These are phyloP conservation scores for Globisporangium solare DNA, from an alignment of 352 stramenopile species.

Conservation along the genomic window DNA sequence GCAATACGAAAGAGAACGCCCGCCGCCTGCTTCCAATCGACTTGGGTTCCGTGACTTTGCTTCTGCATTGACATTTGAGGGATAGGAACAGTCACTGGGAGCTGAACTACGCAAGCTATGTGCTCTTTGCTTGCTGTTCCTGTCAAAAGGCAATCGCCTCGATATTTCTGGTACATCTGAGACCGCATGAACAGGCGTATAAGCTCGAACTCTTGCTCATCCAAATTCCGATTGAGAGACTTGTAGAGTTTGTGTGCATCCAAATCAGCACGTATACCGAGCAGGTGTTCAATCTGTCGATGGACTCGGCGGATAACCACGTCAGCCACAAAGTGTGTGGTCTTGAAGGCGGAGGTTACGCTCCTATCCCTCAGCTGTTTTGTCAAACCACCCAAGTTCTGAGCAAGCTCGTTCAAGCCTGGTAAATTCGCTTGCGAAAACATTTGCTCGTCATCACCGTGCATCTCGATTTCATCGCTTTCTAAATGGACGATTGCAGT, in stretches of 20 bases:
- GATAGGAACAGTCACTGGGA: background rate
- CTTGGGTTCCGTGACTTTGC: conserved; percentile 1
- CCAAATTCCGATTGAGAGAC: background rate
- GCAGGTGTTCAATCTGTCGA: conserved; percentile 35
- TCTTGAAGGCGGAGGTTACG: background rate
- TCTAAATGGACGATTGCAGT: conserved; percentile 31
- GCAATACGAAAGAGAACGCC: conserved; percentile 35
- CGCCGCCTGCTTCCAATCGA: conserved; percentile 23
- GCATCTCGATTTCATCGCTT: conserved; percentile 25
- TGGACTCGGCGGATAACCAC: conserved; percentile 43
- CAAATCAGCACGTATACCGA: conserved; percentile 15
- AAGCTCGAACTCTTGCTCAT: conserved; percentile 19
- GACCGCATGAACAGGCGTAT: conserved; percentile 29
- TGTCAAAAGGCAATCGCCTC: conserved; percentile 26
- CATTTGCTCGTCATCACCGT: conserved; percentile 26
- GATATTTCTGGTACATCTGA: conserved; percentile 56
- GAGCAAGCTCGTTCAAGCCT: conserved; percentile 21
- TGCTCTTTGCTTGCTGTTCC: background rate
- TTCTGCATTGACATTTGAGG: background rate
- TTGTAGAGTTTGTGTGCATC: background rate
- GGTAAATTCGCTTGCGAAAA: conserved; percentile 22
- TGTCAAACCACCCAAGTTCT: conserved; percentile 31
- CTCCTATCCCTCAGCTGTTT: conserved; percentile 14
- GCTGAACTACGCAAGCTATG: background rate
- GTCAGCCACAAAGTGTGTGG: conserved; percentile 28